A percentile compares a stretch with the other conserved stretches of the same genome.
phyloP scores from a whole-genome alignment of 176 grass and related monocot genomes.

The Bothriochloa decipiens region DNA sequence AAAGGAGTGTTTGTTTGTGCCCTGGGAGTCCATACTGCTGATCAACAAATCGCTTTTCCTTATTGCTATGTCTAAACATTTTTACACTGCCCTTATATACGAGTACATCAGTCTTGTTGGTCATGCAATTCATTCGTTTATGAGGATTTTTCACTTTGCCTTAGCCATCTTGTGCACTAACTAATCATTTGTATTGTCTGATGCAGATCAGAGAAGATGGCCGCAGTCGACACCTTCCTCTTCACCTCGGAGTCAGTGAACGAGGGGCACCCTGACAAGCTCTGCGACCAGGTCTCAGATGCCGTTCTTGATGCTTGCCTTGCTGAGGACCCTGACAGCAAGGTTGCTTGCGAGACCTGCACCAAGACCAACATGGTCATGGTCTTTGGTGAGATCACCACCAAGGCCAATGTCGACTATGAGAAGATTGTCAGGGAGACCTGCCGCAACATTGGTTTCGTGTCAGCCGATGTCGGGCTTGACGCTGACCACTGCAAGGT shows the following conservation, averaged over 20 bases:
- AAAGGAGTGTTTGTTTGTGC: neutral
- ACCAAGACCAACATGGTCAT: constrained; percentile 65
- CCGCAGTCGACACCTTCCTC: constrained; percentile 48
- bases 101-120: neutral
- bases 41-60: neutral
- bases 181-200: constrained; percentile 10
- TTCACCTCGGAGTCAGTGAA: constrained; percentile 57
- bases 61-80: neutral
- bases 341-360: constrained; percentile 61
- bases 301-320: constrained; percentile 57
- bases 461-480: constrained; percentile 52
- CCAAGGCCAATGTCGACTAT: constrained; percentile 53
- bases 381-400: constrained; percentile 64
- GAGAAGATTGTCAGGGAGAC: constrained; percentile 60
- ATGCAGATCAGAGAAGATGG: constrained; percentile 47
- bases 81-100: neutral
- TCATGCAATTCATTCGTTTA: neutral
- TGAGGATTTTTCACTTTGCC: neutral
- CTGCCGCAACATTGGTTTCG: constrained; percentile 51
- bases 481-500: constrained; percentile 66
- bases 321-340: constrained; percentile 57
- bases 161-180: neutral
- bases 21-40: neutral
- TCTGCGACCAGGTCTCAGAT: constrained; percentile 55
- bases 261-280: constrained; percentile 59